These are phyloP conservation scores for Ustilago curta DNA, from an alignment of 1,284 basidiomycete genomes.

Conservation along the genomic window DNA sequence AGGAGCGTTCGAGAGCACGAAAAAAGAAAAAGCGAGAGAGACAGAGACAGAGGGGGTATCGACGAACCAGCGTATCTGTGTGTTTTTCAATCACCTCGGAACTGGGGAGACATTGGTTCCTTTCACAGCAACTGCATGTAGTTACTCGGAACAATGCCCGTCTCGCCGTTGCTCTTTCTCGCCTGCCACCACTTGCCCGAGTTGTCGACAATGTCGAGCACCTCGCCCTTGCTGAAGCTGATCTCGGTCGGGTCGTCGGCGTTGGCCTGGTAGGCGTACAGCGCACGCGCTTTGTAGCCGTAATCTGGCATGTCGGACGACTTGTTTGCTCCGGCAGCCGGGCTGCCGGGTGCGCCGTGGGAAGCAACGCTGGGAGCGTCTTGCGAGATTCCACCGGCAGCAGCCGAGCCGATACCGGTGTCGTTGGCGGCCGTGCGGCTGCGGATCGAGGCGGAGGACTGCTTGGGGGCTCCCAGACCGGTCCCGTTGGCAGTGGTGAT, in stretches of 20 bases:
- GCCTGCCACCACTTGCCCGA: conserved; percentile 83
- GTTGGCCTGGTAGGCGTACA: conserved; percentile 90
- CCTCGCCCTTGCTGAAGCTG: conserved; percentile 90
- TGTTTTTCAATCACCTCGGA: neutral
- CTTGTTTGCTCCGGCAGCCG: conserved; percentile 8
- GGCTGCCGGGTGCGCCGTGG: conserved; percentile 27
- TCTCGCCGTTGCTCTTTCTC: conserved; percentile 81
- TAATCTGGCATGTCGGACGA: conserved; percentile 47
- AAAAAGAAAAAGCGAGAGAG: too few relatives aligned
- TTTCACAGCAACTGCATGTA: conserved; percentile 65
- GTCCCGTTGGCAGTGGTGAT: conserved; percentile 52
- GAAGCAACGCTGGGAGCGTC: conserved; percentile 39
- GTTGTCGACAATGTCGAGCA: conserved; percentile 93
- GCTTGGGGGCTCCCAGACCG: conserved; percentile 40
- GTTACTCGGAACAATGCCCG: conserved; percentile 75
- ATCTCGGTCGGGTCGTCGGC: conserved; percentile 96
- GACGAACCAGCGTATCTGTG: conserved; percentile 8
- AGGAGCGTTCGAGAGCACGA: conserved; percentile 1
- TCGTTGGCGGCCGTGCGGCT: conserved; percentile 28
- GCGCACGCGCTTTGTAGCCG: conserved; percentile 82
- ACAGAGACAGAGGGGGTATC: conserved; percentile 12
- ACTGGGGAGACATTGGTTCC: neutral
- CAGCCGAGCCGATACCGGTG: neutral
- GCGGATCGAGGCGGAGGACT: conserved; percentile 38
- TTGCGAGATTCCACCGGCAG: conserved; percentile 20